Percentiles rank a stretch among this genome's conserved stretches.
Conservation (phyloP, 805 yeast species). For the Candida ponderosae region DNA sequence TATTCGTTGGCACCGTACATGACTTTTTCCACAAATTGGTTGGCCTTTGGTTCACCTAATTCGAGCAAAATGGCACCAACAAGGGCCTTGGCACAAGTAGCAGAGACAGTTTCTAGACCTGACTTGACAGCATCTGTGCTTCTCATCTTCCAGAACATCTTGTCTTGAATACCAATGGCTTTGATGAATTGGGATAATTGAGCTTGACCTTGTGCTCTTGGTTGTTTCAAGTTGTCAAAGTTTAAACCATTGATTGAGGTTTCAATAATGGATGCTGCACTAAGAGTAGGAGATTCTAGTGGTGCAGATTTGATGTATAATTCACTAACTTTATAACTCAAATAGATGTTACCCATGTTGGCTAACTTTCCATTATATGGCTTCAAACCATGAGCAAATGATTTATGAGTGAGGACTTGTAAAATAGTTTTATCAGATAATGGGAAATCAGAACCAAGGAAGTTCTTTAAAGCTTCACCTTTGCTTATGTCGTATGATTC, state of each 20-base stretch:
- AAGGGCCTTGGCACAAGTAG: slow-evolving; percentile 50
- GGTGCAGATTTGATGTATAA: slow-evolving; percentile 18
- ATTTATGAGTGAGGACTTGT: slow-evolving; percentile 87
- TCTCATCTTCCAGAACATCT: background rate
- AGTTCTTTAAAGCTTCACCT: slow-evolving; percentile 41
- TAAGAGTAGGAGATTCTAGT: slow-evolving; percentile 7
- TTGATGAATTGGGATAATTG: slow-evolving; percentile 7
- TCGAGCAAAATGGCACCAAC: slow-evolving; percentile 61
- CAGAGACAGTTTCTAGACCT: background rate
- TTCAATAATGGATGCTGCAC: slow-evolving; percentile 18
- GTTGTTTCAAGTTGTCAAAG: slow-evolving; percentile 56
- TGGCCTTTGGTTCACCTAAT: slow-evolving; percentile 55
- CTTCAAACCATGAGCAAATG: slow-evolving; percentile 84
- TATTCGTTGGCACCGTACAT: slow-evolving; percentile 21
- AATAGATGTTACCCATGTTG: slow-evolving; percentile 58
- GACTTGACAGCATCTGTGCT: background rate
- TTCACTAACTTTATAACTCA: slow-evolving; percentile 34
- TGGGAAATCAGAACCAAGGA: slow-evolving; percentile 40
- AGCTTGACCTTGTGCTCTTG: slow-evolving; percentile 39
- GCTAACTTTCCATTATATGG: slow-evolving; percentile 87
- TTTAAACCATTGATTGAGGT: slow-evolving; percentile 38
- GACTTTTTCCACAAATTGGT: slow-evolving; percentile 47
- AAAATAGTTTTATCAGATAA: slow-evolving; percentile 56
- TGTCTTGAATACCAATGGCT: background rate
- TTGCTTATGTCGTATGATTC: slow-evolving; percentile 43